Percentiles rank a stretch among this genome's conserved stretches.
Evolutionary conservation across 1,284 basidiomycete genomes (phyloP).

Genomic region (Sporisorium iseilematis-ciliati): DNA sequence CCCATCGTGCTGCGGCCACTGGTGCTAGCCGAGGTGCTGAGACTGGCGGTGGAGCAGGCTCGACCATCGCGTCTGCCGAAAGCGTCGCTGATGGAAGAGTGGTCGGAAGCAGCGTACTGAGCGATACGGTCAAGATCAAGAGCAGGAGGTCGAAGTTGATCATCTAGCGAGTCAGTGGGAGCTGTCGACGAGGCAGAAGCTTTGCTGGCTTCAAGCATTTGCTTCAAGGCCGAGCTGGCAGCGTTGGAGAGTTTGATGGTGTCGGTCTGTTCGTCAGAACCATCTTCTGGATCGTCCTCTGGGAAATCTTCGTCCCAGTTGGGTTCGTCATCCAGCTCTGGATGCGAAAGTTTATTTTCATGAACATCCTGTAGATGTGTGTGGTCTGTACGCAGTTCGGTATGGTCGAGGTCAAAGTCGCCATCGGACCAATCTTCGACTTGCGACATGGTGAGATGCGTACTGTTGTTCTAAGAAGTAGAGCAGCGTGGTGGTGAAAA

Average conservation of each 20-base stretch:
- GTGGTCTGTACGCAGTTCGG: constrained; percentile 37
- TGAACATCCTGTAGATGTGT: constrained; percentile 29
- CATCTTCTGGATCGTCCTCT: constrained; percentile 21
- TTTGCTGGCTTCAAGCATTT: constrained; percentile 38
- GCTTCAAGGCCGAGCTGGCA: constrained; percentile 44
- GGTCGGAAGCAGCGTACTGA: constrained; percentile 11
- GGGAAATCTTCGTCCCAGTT: constrained; percentile 28
- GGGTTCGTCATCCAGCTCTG: constrained; percentile 17
- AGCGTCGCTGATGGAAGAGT: not conserved
- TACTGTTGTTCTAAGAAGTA: not conserved
- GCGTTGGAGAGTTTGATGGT: constrained; percentile 49
- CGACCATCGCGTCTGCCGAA: constrained; percentile 5
- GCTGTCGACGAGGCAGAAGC: constrained; percentile 1
- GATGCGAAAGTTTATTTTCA: not conserved
- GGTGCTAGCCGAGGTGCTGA: constrained; percentile 51
- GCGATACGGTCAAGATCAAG: constrained; percentile 21
- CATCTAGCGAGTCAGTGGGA: constrained; percentile 18
- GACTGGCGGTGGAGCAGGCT: constrained; percentile 28
- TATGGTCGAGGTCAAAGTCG: constrained; percentile 48
- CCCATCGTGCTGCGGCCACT: constrained; percentile 50
- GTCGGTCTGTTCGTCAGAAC: constrained; percentile 46
- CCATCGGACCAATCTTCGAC: constrained; percentile 52
- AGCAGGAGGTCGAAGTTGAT: constrained; percentile 31
- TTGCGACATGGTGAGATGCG: constrained; percentile 21
- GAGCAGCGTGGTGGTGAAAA: not conserved